Percentiles rank a stretch among this genome's conserved stretches.
Conservation (phyloP, 371 early-diverging fungal species). For the Rhizopus sp. region DNA sequence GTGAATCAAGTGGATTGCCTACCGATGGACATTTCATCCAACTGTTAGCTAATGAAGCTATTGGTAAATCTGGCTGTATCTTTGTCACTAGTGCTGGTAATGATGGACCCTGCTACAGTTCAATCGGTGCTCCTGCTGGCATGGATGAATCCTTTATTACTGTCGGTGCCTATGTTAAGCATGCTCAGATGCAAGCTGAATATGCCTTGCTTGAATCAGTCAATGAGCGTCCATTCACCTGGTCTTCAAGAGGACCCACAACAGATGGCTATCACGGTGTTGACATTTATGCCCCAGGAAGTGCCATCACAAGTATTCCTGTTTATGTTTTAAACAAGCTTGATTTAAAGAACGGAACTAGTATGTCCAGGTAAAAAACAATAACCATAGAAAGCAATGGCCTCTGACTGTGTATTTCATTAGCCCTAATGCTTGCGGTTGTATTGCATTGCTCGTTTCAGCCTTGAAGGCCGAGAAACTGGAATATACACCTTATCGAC, state of each 20-base stretch:
- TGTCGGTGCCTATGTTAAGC: conserved; percentile 92
- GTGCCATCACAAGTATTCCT: conserved; percentile 93
- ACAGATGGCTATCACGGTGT: conserved; percentile 85
- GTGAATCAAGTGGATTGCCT: conserved; percentile 78
- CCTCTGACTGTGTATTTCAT: conserved; percentile 2
- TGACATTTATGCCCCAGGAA: conserved; percentile 90
- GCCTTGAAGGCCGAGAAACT: conserved; percentile 71
- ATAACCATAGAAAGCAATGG: not conserved
- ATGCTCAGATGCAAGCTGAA: conserved; percentile 86
- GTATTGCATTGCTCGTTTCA: conserved; percentile 80
- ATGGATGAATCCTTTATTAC: conserved; percentile 73
- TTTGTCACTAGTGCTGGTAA: conserved; percentile 94
- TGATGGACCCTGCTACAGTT: conserved; percentile 86
- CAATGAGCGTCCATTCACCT: conserved; percentile 82
- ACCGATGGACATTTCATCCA: conserved; percentile 83
- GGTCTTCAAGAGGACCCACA: conserved; percentile 90
- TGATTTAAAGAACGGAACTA: conserved; percentile 91
- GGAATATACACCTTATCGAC: conserved; percentile 78
- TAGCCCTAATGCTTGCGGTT: conserved; percentile 91
- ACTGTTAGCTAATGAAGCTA: conserved; percentile 77
- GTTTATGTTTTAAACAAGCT: conserved; percentile 75
- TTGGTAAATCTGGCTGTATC: conserved; percentile 81
- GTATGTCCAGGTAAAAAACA: conserved; percentile 68
- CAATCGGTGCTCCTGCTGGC: conserved; percentile 90
- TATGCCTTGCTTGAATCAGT: conserved; percentile 80